Evolutionary conservation across 2,329 filamentous ascomycete genomes (phyloP).

Genomic region (Talaromyces sp.): DNA sequence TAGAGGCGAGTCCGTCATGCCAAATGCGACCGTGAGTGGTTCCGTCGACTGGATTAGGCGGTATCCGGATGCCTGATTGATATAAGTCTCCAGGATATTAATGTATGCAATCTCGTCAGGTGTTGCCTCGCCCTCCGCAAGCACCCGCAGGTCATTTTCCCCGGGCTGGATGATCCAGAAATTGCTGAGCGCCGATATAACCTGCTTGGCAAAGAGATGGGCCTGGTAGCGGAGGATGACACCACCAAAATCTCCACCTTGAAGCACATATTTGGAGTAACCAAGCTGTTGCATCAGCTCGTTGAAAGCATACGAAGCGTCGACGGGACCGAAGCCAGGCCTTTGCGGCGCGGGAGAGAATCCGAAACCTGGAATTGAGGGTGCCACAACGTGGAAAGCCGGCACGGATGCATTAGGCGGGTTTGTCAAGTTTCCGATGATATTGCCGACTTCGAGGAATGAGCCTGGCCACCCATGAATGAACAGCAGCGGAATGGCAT

Average conservation of each 20-base stretch:
- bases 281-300: background rate
- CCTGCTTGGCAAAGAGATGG: background rate
- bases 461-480: slow-evolving; percentile 33
- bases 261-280: background rate
- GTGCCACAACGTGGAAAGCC: slow-evolving; percentile 24
- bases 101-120: background rate
- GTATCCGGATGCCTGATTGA: background rate
- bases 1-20: background rate
- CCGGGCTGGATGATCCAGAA: no score
- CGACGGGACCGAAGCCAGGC: background rate
- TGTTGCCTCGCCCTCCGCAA: background rate
- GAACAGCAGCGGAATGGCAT: slow-evolving; percentile 31
- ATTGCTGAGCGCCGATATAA: no score
- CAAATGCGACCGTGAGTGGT: background rate
- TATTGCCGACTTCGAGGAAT: slow-evolving; percentile 26
- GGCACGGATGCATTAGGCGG: slow-evolving; percentile 12
- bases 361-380: slow-evolving; percentile 21
- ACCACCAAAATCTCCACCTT: background rate
- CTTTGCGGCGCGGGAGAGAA: background rate
- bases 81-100: no score
- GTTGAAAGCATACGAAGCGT: background rate
- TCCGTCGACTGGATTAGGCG: background rate
- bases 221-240: background rate
- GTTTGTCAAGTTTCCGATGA: slow-evolving; percentile 22
- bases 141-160: no score